These are phyloP conservation scores for Sclerotinia glacialis DNA, from an alignment of 2,329 filamentous ascomycete genomes.

Conservation along the genomic window DNA sequence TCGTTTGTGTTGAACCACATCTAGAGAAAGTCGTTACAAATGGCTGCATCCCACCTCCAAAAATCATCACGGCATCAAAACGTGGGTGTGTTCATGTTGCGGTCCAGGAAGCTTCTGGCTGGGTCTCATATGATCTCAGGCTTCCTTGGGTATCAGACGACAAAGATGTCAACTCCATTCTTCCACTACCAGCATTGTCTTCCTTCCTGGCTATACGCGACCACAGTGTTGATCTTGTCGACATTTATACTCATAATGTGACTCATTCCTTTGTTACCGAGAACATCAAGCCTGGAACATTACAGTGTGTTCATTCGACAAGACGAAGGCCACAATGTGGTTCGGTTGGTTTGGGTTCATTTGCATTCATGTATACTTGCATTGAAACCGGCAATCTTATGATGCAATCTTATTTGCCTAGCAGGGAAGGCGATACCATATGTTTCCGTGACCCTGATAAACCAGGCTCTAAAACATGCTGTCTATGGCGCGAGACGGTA, in stretches of 20 bases:
- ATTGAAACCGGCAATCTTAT: constrained; percentile 59
- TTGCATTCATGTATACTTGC: constrained; percentile 64
- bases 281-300: constrained; percentile 55
- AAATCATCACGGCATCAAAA: constrained; percentile 50
- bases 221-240: constrained; percentile 57
- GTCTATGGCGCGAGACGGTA: constrained; percentile 51
- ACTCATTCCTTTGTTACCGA: constrained; percentile 63
- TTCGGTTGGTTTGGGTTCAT: constrained; percentile 55
- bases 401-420: constrained; percentile 60
- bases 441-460: constrained; percentile 51
- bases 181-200: constrained; percentile 57
- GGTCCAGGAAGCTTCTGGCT: constrained; percentile 45
- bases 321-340: constrained; percentile 53
- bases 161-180: constrained; percentile 53
- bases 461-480: constrained; percentile 46
- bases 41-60: constrained; percentile 31
- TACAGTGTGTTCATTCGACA: constrained; percentile 58
- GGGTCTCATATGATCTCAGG: constrained; percentile 51
- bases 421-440: constrained; percentile 53
- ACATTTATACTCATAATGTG: constrained; percentile 54
- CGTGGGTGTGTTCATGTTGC: constrained; percentile 52
- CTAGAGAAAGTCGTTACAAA: constrained; percentile 40
- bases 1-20: constrained; percentile 43
- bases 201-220: constrained; percentile 59
- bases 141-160: constrained; percentile 39